Base-by-base conservation (phyloP, 257 asterid species). In the Salvia hispanica region DNA sequence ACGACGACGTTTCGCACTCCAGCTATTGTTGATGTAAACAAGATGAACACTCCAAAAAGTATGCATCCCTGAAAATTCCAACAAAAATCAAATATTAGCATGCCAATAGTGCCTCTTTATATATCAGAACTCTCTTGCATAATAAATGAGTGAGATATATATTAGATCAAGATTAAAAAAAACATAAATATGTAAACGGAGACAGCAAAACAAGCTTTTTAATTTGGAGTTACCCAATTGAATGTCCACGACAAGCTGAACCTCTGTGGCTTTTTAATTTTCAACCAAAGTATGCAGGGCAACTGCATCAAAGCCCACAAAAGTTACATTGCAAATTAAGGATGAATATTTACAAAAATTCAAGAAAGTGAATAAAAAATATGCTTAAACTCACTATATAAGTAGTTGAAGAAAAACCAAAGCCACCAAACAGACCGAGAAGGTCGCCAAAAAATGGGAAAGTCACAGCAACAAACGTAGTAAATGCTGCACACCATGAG, bases 401-500 rank as follows among this genome's bases (percentile, higher is more conserved):
- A 61, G 96, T 75, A 52, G 95, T 92, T 61, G 98, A 87, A 70
- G 98, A 95, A 78, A 92, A 92, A 14, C 94, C 98, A 80, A 87
- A 87, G 50, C 98, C 95, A 62, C 98, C 98, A 65, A 91, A 89
- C 84, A 91, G 84, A 40, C 98, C 98, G 58, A 89, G 89, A 52
- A 91, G 95, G 67, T 88, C 97, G 12, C 98, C 98, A 62, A 92
- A 92, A 86, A 92, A 92, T 64, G 98, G 98, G 78, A 92, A 92
- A 4, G 92, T 87, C 71, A 89, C 88, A 36, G 88, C 96, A 61
- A 92, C 3, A 54, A 89, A 85, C 16, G 89, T 71, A 37, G 96
- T 92, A 71, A 89, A 79, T 16, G 89, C 96, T 92, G 95, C 84
- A 71, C 28, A 78, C 1, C 5, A 59, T 14, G 3, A 37, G 0